Conservation (phyloP, 306 rosid genomes). For the Malus sieversii region DNA sequence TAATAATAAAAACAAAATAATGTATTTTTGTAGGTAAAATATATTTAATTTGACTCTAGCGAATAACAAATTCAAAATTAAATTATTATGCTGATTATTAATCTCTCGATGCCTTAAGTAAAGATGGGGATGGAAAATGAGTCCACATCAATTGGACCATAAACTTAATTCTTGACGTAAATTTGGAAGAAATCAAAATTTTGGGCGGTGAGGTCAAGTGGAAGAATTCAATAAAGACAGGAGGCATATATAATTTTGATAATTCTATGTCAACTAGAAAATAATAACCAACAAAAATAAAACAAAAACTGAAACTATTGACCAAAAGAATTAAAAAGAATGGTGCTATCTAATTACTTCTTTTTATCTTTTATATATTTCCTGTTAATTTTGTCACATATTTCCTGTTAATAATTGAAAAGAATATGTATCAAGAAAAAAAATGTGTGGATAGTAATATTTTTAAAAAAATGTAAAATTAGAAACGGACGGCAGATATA, state of each 20-base stretch:
- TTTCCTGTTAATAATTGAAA: no score
- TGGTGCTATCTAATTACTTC: not conserved
- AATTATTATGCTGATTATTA: not conserved
- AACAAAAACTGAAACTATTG: not conserved
- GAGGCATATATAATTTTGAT: not conserved
- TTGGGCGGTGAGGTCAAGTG: not conserved
- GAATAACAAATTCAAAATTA: no score
- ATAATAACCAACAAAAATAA: not conserved
- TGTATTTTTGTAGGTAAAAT: not conserved
- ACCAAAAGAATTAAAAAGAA: not conserved
- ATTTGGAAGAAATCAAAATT: not conserved
- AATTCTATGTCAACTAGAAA: constrained; percentile 11
- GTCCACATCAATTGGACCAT: not conserved
- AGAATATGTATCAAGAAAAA: no score
- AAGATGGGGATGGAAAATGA: not conserved
- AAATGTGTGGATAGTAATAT: no score
- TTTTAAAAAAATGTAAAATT: no score
- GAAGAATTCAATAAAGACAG: not conserved
- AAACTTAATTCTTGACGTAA: not conserved
- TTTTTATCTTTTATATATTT: no score
- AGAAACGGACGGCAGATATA: not conserved
- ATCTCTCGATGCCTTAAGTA: not conserved
- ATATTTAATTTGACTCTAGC: not conserved
- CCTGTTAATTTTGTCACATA: no score
- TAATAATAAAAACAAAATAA: not conserved